These are phyloP conservation scores for Fusarium virguliforme DNA, from an alignment of 2,329 filamentous ascomycete species.

Conservation along the genomic window DNA sequence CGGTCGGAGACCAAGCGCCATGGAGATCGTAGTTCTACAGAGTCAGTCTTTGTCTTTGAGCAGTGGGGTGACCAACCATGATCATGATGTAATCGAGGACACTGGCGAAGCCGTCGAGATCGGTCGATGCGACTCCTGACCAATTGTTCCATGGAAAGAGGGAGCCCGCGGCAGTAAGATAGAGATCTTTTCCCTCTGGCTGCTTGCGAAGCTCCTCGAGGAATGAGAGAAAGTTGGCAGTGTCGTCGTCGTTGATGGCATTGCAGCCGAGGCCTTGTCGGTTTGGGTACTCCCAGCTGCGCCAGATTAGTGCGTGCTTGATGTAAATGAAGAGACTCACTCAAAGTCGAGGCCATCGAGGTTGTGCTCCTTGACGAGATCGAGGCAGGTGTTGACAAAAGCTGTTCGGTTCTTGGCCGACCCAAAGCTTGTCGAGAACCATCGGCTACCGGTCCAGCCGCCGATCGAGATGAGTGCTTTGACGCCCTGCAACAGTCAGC, in stretches of 20 bases:
- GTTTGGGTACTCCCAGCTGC: slow-evolving; percentile 47
- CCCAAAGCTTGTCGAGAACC: slow-evolving; percentile 37
- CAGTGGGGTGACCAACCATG: slow-evolving; percentile 24
- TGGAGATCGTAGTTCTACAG: slow-evolving; percentile 43
- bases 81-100: slow-evolving; percentile 46
- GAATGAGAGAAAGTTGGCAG: slow-evolving; percentile 41
- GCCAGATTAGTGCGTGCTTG: not conserved
- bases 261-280: slow-evolving; percentile 46
- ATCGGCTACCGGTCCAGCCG: slow-evolving; percentile 41
- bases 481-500: slow-evolving; percentile 27
- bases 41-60: rapidly evolving
- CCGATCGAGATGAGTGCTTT: slow-evolving; percentile 43
- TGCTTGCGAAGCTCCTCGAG: slow-evolving; percentile 40
- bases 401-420: slow-evolving; percentile 42
- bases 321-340: slow-evolving; percentile 1
- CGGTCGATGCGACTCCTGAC: slow-evolving; percentile 24
- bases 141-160: slow-evolving; percentile 44
- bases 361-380: slow-evolving; percentile 34
- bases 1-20: slow-evolving; percentile 37
- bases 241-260: slow-evolving; percentile 41
- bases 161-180: slow-evolving; percentile 41
- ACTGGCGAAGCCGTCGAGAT: slow-evolving; percentile 36
- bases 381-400: slow-evolving; percentile 30
- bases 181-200: slow-evolving; percentile 30
- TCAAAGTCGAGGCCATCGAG: slow-evolving; percentile 45